A percentile compares a stretch with the other conserved stretches of the same genome.
Conservation (phyloP, 352 stramenopile genomes). For the Phytophthora fragariae region DNA sequence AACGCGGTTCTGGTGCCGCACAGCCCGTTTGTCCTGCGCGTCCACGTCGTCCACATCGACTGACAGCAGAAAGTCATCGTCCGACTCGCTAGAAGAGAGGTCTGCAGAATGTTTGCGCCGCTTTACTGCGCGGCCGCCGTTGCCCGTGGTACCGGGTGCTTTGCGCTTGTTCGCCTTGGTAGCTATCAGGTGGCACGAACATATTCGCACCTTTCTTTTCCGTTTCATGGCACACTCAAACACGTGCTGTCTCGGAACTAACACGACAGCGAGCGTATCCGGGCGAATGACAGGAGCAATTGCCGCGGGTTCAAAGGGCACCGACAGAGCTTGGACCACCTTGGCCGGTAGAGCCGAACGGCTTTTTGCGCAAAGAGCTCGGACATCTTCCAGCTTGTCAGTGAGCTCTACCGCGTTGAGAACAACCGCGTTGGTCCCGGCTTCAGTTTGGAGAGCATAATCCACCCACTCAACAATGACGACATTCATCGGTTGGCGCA, state of each 20-base stretch:
- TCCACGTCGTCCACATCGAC: too few relatives aligned
- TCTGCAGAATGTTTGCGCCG: too few relatives aligned
- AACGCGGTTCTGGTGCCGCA: too few relatives aligned
- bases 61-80: too few relatives aligned
- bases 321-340: background rate
- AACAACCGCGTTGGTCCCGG: background rate
- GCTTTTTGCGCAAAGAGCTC: background rate
- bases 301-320: background rate
- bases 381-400: background rate
- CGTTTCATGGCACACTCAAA: conserved; percentile 3
- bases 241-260: conserved; percentile 8
- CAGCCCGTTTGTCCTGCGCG: too few relatives aligned
- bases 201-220: conserved; percentile 4
- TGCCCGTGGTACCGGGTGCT: too few relatives aligned
- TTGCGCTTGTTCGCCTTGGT: background rate
- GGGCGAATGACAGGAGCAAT: background rate
- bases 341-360: background rate
- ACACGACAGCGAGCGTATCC: conserved; percentile 6
- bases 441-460: conserved; percentile 7
- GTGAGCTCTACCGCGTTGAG: conserved; percentile 4
- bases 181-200: background rate
- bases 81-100: too few relatives aligned
- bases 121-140: too few relatives aligned
- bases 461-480: conserved; percentile 9
- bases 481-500: too few relatives aligned